Base-by-base conservation (phyloP, 1,284 basidiomycete genomes). In the Cutaneotrichosporon cutaneum region DNA sequence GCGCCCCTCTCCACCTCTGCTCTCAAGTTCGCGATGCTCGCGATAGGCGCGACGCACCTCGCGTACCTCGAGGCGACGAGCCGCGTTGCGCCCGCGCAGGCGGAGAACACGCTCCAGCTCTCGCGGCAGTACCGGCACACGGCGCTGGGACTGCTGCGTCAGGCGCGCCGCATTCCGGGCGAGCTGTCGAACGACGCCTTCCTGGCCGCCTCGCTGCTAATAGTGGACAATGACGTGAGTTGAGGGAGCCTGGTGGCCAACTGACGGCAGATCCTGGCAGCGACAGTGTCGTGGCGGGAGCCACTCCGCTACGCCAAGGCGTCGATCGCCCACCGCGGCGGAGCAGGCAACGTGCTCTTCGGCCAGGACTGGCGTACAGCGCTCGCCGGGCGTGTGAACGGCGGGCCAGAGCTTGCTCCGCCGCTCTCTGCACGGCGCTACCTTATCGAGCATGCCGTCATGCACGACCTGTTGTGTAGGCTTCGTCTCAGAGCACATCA, bases 101-200 rank as follows among this genome's bases (percentile, higher is more conserved):
- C 65, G 2, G 65, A 68, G 33, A 58, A 62, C 24, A 65, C 68
- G 21, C 60, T 69, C 9, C 55, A 62, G 26, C 56, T 71, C 2
- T 65, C 67, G 10, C 59, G 62, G 27, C 54, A 62, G 14, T 75
- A 73, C 48, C 62, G 72, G 5, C 58, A 66, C 48, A 64, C 66
- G 33, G 63, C 68, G 0, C 51, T 74, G 9, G 67, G 65, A 11
- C 59, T 72, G 1, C 45, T 76, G 16, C 68, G 74, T 8, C 65
- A 68, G 55, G 73, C 72, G 0, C 59, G 65, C 2, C 44, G 58
- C 4, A 57, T 64, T 1, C 67, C 67, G 1, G 51, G 47, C 8
- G 74, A 76, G 54, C 51, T 72, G n/a, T 59, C 39, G 6, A 65
- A 70, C 44, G 72, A 73, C 39, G 65, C 70, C 5, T 76, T 72